phyloP scores from a whole-genome alignment of 345 rosid genomes.

The Citrus sp. region DNA sequence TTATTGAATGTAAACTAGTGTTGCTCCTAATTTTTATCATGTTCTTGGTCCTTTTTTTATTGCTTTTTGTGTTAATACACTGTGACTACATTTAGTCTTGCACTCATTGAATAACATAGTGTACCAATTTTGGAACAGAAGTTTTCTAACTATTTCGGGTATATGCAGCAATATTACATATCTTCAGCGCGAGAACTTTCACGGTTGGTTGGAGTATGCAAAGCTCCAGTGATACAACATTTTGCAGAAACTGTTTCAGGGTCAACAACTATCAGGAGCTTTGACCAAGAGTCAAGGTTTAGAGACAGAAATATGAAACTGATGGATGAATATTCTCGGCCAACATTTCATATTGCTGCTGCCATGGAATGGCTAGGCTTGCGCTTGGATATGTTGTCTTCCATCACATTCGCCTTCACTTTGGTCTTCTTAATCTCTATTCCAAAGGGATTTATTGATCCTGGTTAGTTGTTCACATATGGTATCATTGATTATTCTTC shows the following conservation, averaged over 20 bases:
- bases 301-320: background rate
- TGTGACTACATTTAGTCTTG: background rate
- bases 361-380: constrained; percentile 11
- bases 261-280: constrained; percentile 5
- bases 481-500: background rate
- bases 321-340: background rate
- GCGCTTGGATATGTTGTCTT: constrained; percentile 5
- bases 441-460: background rate
- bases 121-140: background rate
- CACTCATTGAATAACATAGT: background rate
- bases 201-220: constrained; percentile 10
- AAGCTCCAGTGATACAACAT: constrained; percentile 18
- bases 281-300: constrained; percentile 4
- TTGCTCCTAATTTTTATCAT: too few species aligned
- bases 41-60: background rate
- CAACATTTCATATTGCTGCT: background rate
- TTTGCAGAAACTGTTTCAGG: background rate
- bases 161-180: constrained; percentile 62
- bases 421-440: constrained; percentile 4
- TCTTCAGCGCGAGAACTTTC: constrained; percentile 26
- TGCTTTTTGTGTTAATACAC: background rate
- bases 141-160: constrained; percentile 26
- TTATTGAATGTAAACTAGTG: too few species aligned
- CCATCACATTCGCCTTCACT: background rate
- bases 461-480: background rate